phyloP scores from a whole-genome alignment of 495 filamentous ascomycete genomes.

The Penicillium salamii region DNA sequence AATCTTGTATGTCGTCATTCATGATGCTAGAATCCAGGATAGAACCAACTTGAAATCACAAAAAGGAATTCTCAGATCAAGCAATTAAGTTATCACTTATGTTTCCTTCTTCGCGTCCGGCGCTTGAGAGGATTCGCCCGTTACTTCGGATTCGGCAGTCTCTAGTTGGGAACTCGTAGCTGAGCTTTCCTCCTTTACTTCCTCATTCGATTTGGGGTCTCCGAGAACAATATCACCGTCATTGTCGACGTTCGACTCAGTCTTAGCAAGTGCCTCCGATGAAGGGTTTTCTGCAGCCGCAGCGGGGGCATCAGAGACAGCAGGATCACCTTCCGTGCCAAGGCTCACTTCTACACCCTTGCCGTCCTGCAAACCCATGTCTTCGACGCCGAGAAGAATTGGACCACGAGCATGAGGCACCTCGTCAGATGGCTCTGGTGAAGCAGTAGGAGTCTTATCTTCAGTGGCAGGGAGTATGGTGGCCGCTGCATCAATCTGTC shows the following conservation, averaged over 20 bases:
- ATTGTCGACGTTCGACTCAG: constrained; percentile 24
- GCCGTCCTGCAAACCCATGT: constrained; percentile 77
- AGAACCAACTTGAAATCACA: constrained; percentile 3
- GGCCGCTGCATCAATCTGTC: constrained; percentile 8
- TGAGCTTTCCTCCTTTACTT: constrained; percentile 8
- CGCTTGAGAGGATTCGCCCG: constrained; percentile 9
- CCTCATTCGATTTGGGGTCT: constrained; percentile 24
- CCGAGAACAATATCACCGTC: constrained; percentile 45
- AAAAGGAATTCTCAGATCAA: not conserved
- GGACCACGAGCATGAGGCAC: constrained; percentile 79
- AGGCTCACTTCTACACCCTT: constrained; percentile 45
- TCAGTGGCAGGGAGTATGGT: constrained; percentile 25
- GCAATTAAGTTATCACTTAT: not conserved
- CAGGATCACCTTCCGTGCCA: constrained; percentile 10
- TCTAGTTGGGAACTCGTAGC: constrained; percentile 6
- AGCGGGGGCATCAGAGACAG: not conserved
- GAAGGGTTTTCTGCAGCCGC: constrained; percentile 14
- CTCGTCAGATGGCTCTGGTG: constrained; percentile 48
- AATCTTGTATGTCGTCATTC: constrained; percentile 28
- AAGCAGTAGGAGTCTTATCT: constrained; percentile 18
- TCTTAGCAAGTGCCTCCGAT: constrained; percentile 1
- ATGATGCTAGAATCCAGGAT: constrained; percentile 20
- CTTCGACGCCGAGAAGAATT: constrained; percentile 76
- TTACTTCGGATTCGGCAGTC: constrained; percentile 2
- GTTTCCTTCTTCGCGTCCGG: constrained; percentile 16